Base-by-base conservation (phyloP, 2,329 filamentous ascomycete species). In the Aureobasidium sp. region DNA sequence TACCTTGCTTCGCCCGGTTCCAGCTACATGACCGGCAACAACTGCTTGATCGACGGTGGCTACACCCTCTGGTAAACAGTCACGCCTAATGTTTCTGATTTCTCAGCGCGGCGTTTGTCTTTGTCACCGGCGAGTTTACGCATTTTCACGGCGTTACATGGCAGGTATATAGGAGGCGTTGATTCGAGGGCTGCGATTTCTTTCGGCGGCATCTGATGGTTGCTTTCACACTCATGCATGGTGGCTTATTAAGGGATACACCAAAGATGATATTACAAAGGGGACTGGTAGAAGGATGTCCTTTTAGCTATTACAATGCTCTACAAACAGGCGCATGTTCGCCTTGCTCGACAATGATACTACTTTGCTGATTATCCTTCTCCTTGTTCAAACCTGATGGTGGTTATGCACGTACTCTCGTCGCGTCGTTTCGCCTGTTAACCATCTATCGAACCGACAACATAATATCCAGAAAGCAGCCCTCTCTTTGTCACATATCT, bases 21-120 rank as follows among this genome's bases (percentile, higher is more conserved):
- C 44, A 78, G 79, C 68, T 92, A 89, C 79, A 89, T 91, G 87
- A 92, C 89, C 39, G 89, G 89, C 58, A 81, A 83, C 72, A 88
- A 91, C 78, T 81, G 87, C 74, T 77, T 86, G 71, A 88, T 88
- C 65, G 87, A 90, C 70, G 87, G 86, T 69, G 86, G 86, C 53
- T 88, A 88, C 78, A 85, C 84, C 48, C 81, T 84, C 69, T 85
- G 73, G 73, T 75, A 71, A 63, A 65, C 31, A 25, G 5, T 34
- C 41, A 39, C 34, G 20, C 39, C 22, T 45, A 5, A 51, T 31
- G 45, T 31, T 20, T 25, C 36, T 51, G 15, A n/a, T 15, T 27
- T n/a, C 31, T 59, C 55, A 59, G 57, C 57, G 44, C 25, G 57
- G 57, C 57, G 45, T 60, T 60, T 31, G 36, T 51, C 36, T 25